Conservation (phyloP, 306 rosid species). For the Cotoneaster glaucophyllus region DNA sequence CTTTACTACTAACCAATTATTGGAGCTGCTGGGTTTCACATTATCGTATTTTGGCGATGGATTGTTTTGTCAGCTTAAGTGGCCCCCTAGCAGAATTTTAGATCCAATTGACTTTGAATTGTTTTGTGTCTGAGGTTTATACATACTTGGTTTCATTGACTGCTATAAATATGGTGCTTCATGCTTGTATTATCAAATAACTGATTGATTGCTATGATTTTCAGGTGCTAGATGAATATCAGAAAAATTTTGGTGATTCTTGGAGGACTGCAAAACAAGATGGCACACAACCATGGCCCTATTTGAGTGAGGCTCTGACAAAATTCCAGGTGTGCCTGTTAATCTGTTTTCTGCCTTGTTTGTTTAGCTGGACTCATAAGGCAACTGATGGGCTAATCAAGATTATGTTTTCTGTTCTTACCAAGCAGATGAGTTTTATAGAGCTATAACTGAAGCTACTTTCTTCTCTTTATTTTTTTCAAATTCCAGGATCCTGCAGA, state of each 20-base stretch:
- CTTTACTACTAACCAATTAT: not conserved
- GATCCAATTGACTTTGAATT: not conserved
- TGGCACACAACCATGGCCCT: conserved; percentile 70
- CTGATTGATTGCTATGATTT: conserved; percentile 14
- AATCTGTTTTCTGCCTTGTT: not conserved
- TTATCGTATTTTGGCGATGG: not conserved
- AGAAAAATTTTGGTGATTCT: conserved; percentile 69
- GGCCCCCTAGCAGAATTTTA: not conserved
- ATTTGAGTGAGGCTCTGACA: conserved; percentile 65
- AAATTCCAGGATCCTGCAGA: conserved; percentile 83
- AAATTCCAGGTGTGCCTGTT: conserved; percentile 65
- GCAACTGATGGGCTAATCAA: not conserved
- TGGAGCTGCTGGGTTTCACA: not conserved
- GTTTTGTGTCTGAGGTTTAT: not conserved
- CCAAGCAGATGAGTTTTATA: not conserved
- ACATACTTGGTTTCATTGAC: not conserved
- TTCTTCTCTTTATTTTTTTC: conserved; percentile 1
- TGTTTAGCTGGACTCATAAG: conserved; percentile 9
- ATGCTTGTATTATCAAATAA: not conserved
- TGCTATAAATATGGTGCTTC: not conserved
- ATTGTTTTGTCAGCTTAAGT: not conserved
- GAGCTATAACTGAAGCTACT: not conserved
- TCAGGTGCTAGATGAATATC: conserved; percentile 86
- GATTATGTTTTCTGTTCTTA: not conserved
- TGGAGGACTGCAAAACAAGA: conserved; percentile 69